These are phyloP conservation scores for Alternaria sp. DNA, from an alignment of 2,329 filamentous ascomycete species.

Conservation along the genomic window DNA sequence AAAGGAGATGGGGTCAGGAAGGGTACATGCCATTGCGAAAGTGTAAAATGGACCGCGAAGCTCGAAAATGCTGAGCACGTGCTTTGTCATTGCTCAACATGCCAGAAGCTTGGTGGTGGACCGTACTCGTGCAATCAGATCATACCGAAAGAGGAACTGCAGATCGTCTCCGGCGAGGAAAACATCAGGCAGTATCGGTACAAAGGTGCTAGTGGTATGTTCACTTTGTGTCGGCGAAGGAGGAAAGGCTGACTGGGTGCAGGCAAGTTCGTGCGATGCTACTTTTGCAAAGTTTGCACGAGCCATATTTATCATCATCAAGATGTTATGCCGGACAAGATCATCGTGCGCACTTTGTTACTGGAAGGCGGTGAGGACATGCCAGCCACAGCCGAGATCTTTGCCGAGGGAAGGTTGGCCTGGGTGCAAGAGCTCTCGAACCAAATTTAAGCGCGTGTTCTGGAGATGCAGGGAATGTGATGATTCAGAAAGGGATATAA, in stretches of 20 bases:
- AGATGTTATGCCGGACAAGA: conserved; percentile 48
- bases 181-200: conserved; percentile 36
- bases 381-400: conserved; percentile 47
- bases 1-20: conserved; percentile 15
- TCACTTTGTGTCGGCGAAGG: conserved; percentile 26
- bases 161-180: conserved; percentile 32
- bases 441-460: neutral
- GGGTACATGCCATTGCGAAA: conserved; percentile 44
- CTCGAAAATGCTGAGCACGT: conserved; percentile 40
- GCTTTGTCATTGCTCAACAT: conserved; percentile 47
- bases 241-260: conserved; percentile 16
- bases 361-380: conserved; percentile 46
- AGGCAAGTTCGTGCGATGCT: conserved; percentile 47
- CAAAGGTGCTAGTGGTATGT: conserved; percentile 3
- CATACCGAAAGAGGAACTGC: conserved; percentile 35
- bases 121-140: conserved; percentile 48
- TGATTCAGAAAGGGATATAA: neutral
- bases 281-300: conserved; percentile 48
- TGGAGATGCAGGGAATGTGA: neutral
- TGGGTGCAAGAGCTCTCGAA: conserved; percentile 40
- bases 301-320: conserved; percentile 51
- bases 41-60: conserved; percentile 30
- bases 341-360: conserved; percentile 49
- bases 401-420: conserved; percentile 42
- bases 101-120: conserved; percentile 44